Evolutionary conservation across 2,329 filamentous ascomycete species (phyloP).

Genomic region (Verticillium dahliae): DNA sequence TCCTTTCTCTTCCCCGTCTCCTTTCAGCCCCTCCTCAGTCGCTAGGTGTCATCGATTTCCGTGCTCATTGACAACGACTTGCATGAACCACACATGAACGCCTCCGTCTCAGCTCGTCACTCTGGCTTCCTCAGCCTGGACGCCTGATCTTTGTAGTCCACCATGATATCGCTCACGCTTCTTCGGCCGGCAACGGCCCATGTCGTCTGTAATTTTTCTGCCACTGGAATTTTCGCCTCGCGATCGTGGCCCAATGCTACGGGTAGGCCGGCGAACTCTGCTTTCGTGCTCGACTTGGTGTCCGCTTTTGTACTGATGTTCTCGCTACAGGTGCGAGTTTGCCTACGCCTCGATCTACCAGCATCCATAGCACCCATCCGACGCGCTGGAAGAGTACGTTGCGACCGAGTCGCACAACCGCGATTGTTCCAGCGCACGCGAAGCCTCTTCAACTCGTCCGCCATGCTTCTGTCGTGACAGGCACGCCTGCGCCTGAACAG

Average conservation of each 20-base stretch:
- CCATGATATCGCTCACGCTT: slow-evolving; percentile 7
- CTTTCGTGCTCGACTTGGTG: neutral
- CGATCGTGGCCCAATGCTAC: slow-evolving; percentile 2
- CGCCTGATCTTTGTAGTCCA: slow-evolving; percentile 3
- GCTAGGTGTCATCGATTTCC: neutral
- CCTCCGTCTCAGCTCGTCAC: slow-evolving; percentile 2
- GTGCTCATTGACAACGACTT: neutral
- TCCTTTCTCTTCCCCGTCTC: neutral
- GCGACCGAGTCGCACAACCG: slow-evolving; percentile 18
- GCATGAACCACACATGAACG: neutral
- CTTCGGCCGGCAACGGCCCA: slow-evolving; percentile 9
- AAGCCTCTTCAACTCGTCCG: slow-evolving; percentile 31
- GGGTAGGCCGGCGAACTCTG: slow-evolving; percentile 3
- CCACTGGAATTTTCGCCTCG: slow-evolving; percentile 5
- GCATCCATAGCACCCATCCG: slow-evolving; percentile 2
- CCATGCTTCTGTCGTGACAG: slow-evolving; percentile 28
- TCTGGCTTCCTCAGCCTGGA: slow-evolving; percentile 6
- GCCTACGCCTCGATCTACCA: neutral
- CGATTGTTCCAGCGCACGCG: slow-evolving; percentile 18
- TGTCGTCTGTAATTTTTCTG: slow-evolving; percentile 3
- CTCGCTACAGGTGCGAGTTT: slow-evolving; percentile 1
- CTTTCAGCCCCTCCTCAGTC: neutral
- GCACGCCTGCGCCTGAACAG: slow-evolving; percentile 11
- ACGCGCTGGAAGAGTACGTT: slow-evolving; percentile 28
- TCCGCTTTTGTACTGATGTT: neutral